Evolutionary conservation across 164 flowering plant species (phyloP).

Genomic region (Sextonia rubra): DNA sequence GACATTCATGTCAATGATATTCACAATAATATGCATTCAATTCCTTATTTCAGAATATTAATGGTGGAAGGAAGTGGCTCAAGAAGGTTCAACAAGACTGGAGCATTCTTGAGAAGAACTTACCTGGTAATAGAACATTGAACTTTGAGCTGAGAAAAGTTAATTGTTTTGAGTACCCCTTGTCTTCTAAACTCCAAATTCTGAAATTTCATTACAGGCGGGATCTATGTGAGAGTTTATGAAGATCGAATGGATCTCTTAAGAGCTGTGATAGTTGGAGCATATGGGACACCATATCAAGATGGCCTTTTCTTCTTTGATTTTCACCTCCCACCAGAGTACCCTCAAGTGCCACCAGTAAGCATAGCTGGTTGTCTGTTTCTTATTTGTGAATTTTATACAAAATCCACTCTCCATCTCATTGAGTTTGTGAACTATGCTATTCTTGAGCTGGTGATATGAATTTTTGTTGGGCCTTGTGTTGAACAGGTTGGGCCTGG

Average conservation of each 20-base stretch:
- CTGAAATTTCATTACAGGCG: conserved; percentile 41
- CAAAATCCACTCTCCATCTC: neutral
- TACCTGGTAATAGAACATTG: conserved; percentile 59
- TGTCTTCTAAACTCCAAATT: neutral
- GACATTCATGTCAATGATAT: neutral
- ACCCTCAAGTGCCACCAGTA: conserved; percentile 95
- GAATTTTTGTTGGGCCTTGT: too few relatives aligned
- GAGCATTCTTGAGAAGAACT: conserved; percentile 90
- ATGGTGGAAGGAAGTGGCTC: conserved; percentile 75
- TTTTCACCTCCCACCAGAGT: conserved; percentile 93
- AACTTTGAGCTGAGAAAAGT: neutral
- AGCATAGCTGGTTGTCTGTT: conserved; percentile 16
- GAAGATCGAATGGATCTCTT: conserved; percentile 98
- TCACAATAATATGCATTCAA: neutral
- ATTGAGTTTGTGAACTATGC: too few relatives aligned
- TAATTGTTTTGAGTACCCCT: neutral
- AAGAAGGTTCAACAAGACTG: conserved; percentile 98
- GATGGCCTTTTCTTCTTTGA: conserved; percentile 99
- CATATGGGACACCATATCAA: conserved; percentile 98
- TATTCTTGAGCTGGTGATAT: too few relatives aligned
- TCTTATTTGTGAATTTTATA: neutral
- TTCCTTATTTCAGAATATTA: conserved; percentile 41
- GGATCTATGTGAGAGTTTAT: conserved; percentile 84
- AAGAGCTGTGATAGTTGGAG: conserved; percentile 92
- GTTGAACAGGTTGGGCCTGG: neutral